Percentiles rank a stretch among this genome's conserved stretches.
Conservation (phyloP, 169 alveolate genomes). For the Blepharisma undulans region DNA sequence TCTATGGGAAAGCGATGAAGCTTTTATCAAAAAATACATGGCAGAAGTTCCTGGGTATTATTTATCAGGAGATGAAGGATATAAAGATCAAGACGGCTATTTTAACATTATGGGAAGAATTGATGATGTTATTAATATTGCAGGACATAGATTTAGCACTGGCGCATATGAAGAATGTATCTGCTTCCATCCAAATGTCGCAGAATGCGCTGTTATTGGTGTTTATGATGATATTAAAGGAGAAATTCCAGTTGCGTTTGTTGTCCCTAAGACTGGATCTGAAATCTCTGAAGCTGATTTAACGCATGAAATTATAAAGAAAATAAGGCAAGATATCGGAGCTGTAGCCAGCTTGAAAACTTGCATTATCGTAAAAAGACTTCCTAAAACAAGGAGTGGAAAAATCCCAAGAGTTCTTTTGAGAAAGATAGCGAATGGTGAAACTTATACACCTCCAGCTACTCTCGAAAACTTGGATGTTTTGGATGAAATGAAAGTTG, state of each 20-base stretch:
- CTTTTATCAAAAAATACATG: conserved; percentile 74
- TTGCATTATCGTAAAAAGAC: conserved; percentile 64
- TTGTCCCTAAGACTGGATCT: conserved; percentile 71
- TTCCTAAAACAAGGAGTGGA: conserved; percentile 88
- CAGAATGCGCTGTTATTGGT: conserved; percentile 88
- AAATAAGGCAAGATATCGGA: conserved; percentile 84
- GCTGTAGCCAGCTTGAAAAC: conserved; percentile 80
- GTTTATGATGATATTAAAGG: conserved; percentile 81
- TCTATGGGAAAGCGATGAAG: conserved; percentile 80
- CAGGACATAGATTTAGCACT: conserved; percentile 87
- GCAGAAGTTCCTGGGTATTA: conserved; percentile 57
- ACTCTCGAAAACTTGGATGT: conserved; percentile 82
- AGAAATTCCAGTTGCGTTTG: conserved; percentile 85
- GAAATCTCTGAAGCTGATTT: conserved; percentile 43
- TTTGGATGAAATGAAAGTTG: conserved; percentile 60
- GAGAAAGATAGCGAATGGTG: conserved; percentile 74
- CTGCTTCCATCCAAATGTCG: conserved; percentile 67
- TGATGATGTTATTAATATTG: conserved; percentile 88
- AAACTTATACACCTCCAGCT: conserved; percentile 74
- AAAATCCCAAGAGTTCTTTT: conserved; percentile 82
- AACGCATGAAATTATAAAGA: conserved; percentile 60
- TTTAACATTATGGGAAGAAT: conserved; percentile 84
- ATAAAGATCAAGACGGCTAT: conserved; percentile 80
- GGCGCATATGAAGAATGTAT: conserved; percentile 86
- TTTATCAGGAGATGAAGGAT: conserved; percentile 77